Conservation (phyloP, 306 rosid genomes). For the Ormosia semicastrata region DNA sequence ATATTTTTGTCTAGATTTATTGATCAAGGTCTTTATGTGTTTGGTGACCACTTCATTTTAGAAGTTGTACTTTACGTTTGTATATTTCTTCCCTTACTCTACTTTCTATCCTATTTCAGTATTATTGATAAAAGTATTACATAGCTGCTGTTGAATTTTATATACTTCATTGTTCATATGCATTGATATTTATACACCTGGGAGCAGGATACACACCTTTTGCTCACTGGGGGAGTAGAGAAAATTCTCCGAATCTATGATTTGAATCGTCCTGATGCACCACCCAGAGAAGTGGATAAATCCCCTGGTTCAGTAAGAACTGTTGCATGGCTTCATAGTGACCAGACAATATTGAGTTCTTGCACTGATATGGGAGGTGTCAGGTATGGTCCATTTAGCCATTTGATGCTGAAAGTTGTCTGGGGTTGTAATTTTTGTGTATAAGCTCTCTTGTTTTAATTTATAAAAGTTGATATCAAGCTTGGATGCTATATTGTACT, state of each 20-base stretch:
- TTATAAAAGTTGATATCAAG: background rate
- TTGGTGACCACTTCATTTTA: background rate
- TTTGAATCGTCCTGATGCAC: constrained; percentile 88
- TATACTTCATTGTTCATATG: constrained; percentile 1
- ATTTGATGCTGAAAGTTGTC: constrained; percentile 12
- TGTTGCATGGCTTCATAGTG: constrained; percentile 95
- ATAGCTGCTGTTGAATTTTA: background rate
- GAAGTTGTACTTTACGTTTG: background rate
- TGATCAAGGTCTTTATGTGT: background rate
- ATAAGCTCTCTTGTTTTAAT: background rate
- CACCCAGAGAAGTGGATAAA: constrained; percentile 92
- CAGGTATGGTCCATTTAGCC: constrained; percentile 47
- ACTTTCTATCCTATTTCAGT: background rate
- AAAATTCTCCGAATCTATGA: constrained; percentile 89
- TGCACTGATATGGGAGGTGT: constrained; percentile 97
- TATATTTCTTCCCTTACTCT: background rate
- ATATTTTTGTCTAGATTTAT: background rate
- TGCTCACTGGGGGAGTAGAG: constrained; percentile 93
- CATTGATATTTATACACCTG: constrained; percentile 23
- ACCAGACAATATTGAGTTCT: constrained; percentile 94
- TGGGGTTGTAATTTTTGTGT: background rate
- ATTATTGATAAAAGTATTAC: background rate
- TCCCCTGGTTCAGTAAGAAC: constrained; percentile 96
- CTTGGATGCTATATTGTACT: background rate
- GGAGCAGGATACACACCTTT: constrained; percentile 78